These are phyloP conservation scores for Chalciporus pseudorubinellus DNA, from an alignment of 768 basidiomycete genomes.

Conservation along the genomic window DNA sequence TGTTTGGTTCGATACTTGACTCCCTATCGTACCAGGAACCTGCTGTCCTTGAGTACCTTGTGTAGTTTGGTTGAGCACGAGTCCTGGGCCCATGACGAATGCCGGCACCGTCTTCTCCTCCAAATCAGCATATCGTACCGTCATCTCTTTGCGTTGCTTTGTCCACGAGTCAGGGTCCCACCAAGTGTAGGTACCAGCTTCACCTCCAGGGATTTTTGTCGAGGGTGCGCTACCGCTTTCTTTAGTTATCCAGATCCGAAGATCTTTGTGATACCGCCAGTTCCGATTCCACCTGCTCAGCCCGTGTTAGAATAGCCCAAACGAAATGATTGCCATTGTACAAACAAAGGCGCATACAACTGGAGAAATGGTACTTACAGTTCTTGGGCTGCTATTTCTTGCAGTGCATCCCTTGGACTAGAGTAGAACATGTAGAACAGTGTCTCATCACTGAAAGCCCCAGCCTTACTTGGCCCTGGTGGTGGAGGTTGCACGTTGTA, in stretches of 20 bases:
- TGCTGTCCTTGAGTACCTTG: constrained; percentile 39
- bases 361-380: constrained; percentile 57
- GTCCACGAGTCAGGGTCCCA: constrained; percentile 83
- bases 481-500: constrained; percentile 91
- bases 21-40: constrained; percentile 33
- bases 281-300: constrained; percentile 79
- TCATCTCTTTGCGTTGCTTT: constrained; percentile 77
- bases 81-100: constrained; percentile 52
- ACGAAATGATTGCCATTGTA: not conserved
- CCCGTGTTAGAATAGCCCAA: constrained; percentile 4
- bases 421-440: constrained; percentile 99
- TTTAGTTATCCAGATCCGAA: constrained; percentile 81
- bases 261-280: constrained; percentile 95
- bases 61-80: constrained; percentile 37
- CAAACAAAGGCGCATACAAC: constrained; percentile 1
- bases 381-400: constrained; percentile 94
- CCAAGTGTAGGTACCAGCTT: constrained; percentile 86
- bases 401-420: constrained; percentile 84
- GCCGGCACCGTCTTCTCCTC: constrained; percentile 71
- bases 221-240: constrained; percentile 77
- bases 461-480: constrained; percentile 75
- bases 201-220: constrained; percentile 75
- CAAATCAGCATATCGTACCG: constrained; percentile 68
- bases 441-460: constrained; percentile 91
- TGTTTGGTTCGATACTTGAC: constrained; percentile 26